A percentile compares a stretch with the other conserved stretches of the same genome.
These are phyloP conservation scores for Amoebophrya sp. DNA, from an alignment of 169 alveolate genomes.

Conservation along the genomic window DNA sequence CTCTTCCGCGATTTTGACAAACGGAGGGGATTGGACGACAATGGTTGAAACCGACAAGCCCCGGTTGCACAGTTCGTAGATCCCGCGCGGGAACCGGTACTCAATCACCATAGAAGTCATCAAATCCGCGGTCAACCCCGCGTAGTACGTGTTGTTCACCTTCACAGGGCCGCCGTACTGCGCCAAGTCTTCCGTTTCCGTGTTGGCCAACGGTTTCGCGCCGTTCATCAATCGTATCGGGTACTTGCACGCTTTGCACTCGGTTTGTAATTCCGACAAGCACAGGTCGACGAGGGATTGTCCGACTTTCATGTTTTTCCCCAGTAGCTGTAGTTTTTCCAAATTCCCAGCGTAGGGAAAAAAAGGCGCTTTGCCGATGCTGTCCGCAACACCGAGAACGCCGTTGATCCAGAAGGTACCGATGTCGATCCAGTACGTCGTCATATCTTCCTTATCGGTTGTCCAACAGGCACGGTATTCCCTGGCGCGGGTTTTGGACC, in stretches of 20 bases:
- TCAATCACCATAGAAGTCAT: not conserved
- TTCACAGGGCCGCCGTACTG: not conserved
- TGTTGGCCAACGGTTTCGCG: not conserved
- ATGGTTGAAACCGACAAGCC: not conserved
- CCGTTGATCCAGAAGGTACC: not conserved
- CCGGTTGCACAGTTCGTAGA: constrained; percentile 9
- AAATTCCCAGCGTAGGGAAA: not conserved
- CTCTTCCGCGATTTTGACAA: not conserved
- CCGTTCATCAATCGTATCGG: not conserved
- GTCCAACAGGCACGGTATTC: constrained; percentile 12
- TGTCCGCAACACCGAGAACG: not conserved
- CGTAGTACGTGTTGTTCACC: not conserved
- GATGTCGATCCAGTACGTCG: not conserved
- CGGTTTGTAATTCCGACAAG: not conserved
- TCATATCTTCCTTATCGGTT: not conserved
- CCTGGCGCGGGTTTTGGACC: not conserved
- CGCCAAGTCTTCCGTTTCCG: not conserved
- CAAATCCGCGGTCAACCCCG: not conserved
- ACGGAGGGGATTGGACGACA: not conserved
- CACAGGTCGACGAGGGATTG: not conserved
- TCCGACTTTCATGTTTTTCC: not conserved
- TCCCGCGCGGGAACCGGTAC: not conserved
- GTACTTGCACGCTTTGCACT: not conserved
- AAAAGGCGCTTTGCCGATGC: not conserved
- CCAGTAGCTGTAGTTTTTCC: not conserved